A percentile compares a stretch with the other conserved stretches of the same genome.
Evolutionary conservation across 116 monocot species (phyloP).

Genomic region (Zostera marina): DNA sequence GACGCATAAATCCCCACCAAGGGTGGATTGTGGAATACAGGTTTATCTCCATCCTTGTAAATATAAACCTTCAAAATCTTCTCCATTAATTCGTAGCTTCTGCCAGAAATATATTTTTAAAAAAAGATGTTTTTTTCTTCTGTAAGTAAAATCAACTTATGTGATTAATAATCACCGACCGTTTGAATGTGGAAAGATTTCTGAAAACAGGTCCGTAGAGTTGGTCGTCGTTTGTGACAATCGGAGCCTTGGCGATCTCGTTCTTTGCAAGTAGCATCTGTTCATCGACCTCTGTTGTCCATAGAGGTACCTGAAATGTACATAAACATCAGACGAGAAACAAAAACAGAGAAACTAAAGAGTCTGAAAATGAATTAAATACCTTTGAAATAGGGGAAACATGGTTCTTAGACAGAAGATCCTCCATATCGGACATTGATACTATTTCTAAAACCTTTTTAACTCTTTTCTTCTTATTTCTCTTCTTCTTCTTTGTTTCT

Average conservation of each 20-base stretch:
- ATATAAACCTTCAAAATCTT: conserved; percentile 17
- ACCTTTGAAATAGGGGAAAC: conserved; percentile 18
- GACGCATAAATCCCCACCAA: conserved; percentile 20
- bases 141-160: too few species aligned
- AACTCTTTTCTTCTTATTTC: too few species aligned
- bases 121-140: too few species aligned
- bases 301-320: conserved; percentile 3
- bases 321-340: background rate
- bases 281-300: conserved; percentile 24
- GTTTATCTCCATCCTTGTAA: conserved; percentile 14
- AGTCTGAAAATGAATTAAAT: background rate
- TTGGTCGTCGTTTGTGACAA: conserved; percentile 14
- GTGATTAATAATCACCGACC: background rate
- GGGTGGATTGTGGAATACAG: conserved; percentile 10
- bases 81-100: conserved; percentile 35
- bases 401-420: conserved; percentile 21
- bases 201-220: conserved; percentile 20
- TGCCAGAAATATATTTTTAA: conserved; percentile 1
- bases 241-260: conserved; percentile 34
- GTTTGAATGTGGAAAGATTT: conserved; percentile 12
- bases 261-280: conserved; percentile 28
- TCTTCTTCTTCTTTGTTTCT: conserved; percentile 8
- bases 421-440: conserved; percentile 36
- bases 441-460: conserved; percentile 16
- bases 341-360: background rate